A percentile compares a stretch with the other conserved stretches of the same genome.
phyloP scores from a whole-genome alignment of 352 stramenopile species.

The Blastocystis sp. region DNA sequence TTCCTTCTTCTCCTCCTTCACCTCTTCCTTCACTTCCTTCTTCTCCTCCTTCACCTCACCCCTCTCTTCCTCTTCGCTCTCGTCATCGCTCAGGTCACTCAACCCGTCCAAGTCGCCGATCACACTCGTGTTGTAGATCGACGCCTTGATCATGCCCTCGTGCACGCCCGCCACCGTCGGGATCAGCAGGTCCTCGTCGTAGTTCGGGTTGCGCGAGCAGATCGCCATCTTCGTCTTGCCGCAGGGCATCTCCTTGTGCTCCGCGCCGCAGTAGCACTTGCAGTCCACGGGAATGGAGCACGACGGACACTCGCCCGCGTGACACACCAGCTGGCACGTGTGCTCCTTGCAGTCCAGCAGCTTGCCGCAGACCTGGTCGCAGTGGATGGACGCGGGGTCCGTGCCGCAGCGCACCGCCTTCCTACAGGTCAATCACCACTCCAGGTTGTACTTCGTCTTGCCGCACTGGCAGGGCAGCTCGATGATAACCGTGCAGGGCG shows the following conservation, averaged over 20 bases:
- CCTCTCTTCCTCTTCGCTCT: background rate
- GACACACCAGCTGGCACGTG: slow-evolving; percentile 53
- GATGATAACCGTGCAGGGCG: slow-evolving; percentile 65
- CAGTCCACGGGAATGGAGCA: slow-evolving; percentile 55
- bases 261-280: slow-evolving; percentile 70
- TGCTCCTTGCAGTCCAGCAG: slow-evolving; percentile 71
- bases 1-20: background rate
- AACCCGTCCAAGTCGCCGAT: slow-evolving; percentile 43
- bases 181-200: slow-evolving; percentile 13
- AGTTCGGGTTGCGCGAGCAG: slow-evolving; percentile 39
- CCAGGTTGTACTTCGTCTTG: slow-evolving; percentile 20
- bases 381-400: slow-evolving; percentile 33
- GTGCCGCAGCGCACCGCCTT: slow-evolving; percentile 65
- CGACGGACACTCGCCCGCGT: slow-evolving; percentile 37
- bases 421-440: background rate
- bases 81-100: slow-evolving; percentile 60
- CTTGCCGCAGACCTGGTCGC: slow-evolving; percentile 69
- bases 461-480: slow-evolving; percentile 57
- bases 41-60: background rate
- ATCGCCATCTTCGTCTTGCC: slow-evolving; percentile 71
- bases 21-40: background rate
- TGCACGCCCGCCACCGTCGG: background rate
- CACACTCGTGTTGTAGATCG: slow-evolving; percentile 35
- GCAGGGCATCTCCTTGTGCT: slow-evolving; percentile 60
- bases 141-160: background rate